phyloP scores from a whole-genome alignment of 352 stramenopile species.

The Pythium vanterpoolii region DNA sequence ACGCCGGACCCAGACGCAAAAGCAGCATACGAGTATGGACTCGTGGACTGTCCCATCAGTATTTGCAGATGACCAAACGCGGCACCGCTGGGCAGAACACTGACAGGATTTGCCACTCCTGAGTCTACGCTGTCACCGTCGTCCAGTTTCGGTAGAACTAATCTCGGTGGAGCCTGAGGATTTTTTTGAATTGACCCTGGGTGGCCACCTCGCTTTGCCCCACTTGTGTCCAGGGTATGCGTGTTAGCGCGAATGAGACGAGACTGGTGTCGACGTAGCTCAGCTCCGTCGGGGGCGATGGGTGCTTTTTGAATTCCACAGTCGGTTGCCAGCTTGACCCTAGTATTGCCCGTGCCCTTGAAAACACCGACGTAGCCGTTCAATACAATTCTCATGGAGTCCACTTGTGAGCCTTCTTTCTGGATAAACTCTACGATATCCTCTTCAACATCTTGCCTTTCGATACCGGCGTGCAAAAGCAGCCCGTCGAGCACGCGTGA shows the following conservation, averaged over 20 bases:
- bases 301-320: not conserved
- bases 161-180: not conserved
- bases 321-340: not conserved
- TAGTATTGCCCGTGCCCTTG: constrained; percentile 16
- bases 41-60: constrained; percentile 30
- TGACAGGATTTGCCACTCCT: constrained; percentile 28
- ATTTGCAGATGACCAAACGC: constrained; percentile 44
- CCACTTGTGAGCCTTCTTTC: constrained; percentile 28
- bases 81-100: constrained; percentile 32
- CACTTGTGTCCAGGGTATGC: constrained; percentile 11
- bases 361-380: constrained; percentile 46
- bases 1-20: constrained; percentile 20
- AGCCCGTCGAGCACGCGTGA: constrained; percentile 27
- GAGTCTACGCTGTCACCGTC: not conserved
- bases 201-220: constrained; percentile 7
- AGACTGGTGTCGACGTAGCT: constrained; percentile 31
- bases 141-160: not conserved
- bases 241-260: constrained; percentile 30
- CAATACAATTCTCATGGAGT: constrained; percentile 35
- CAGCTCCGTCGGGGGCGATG: constrained; percentile 15
- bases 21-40: constrained; percentile 36
- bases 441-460: constrained; percentile 25
- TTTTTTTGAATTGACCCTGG: constrained; percentile 10
- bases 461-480: constrained; percentile 30
- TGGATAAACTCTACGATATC: constrained; percentile 35